Evolutionary conservation across 192 early-diverging fungal genomes (phyloP).

Genomic region (Funneliformis geosporum): DNA sequence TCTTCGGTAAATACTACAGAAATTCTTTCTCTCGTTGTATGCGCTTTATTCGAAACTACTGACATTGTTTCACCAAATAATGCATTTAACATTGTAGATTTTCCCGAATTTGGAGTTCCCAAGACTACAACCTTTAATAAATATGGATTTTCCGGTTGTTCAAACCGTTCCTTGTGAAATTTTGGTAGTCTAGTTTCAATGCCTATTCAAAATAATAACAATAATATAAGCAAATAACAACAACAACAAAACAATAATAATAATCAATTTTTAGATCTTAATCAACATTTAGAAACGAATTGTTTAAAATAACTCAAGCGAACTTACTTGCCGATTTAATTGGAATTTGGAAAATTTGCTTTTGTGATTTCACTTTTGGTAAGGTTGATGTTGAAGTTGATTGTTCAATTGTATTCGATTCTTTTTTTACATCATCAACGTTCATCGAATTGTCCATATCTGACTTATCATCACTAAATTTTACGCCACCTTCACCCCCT

Average conservation of each 20-base stretch:
- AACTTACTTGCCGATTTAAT: not conserved
- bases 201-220: not conserved
- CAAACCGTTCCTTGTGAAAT: not conserved
- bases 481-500: not conserved
- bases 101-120: slow-evolving; percentile 74
- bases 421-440: not conserved
- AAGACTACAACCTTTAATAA: slow-evolving; percentile 63
- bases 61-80: slow-evolving; percentile 61
- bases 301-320: not conserved
- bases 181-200: slow-evolving; percentile 1
- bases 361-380: not conserved
- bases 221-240: too few relatives aligned
- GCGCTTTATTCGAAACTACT: slow-evolving; percentile 67
- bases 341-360: not conserved
- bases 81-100: slow-evolving; percentile 77
- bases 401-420: too few relatives aligned
- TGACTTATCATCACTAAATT: not conserved
- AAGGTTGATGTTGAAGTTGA: too few relatives aligned
- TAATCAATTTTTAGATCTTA: not conserved
- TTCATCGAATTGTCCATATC: not conserved
- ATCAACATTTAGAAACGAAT: not conserved
- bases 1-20: slow-evolving; percentile 57
- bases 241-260: too few relatives aligned
- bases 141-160: slow-evolving; percentile 63
- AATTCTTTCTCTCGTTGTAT: slow-evolving; percentile 71